Base-by-base conservation (phyloP, 176 grass and related monocot genomes). In the Oryza punctata region DNA sequence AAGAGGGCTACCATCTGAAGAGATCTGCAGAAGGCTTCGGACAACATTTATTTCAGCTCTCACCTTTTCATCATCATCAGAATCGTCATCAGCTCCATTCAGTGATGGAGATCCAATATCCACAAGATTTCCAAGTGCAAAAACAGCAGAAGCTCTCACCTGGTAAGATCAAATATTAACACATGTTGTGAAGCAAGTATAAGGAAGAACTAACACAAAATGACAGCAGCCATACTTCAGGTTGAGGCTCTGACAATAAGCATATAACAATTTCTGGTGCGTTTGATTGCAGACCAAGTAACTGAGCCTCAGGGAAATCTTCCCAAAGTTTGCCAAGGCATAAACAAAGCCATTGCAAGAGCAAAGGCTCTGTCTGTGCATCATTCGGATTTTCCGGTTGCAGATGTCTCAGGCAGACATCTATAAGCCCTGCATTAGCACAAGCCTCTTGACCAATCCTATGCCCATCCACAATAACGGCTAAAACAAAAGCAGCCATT, bases 271-370 rank as follows among this genome's bases (percentile, higher is more conserved):
- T 90, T 57, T 87, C 85, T 67, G 81, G 85, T 18, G 91, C 87
- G 72, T 89, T 87, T 65, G 87, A 84, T 67, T 92, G 93, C 16
- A 94, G 69, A 80, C 87, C 89, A 65, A 89, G 78, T 68, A 96
- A 44, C 75, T 94, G 96, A 63, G 88, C 89, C 73, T 99, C 91
- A 23, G 89, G 89, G 64, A 90, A 99, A 90, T 99, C 96, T 81
- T 99, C 96, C 96, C 96, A 99, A 13, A 99, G 83, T 89, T 99
- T 99, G 54, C 96, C 96, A 21, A 99, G 85, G 78, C 96, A 99
- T 70, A 99, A 80, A 82, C 96, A 99, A 84, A 99, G 96, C 96
- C 96, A 99, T 78, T 99, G 96, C 65, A 96, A 82, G 84, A 99
- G 93, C 76, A 99, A 88, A 72, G 96, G 93, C 67, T 99, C 93